Base-by-base conservation (phyloP, 1,139 yeast species). In the Entelexis sorbosivorans region DNA sequence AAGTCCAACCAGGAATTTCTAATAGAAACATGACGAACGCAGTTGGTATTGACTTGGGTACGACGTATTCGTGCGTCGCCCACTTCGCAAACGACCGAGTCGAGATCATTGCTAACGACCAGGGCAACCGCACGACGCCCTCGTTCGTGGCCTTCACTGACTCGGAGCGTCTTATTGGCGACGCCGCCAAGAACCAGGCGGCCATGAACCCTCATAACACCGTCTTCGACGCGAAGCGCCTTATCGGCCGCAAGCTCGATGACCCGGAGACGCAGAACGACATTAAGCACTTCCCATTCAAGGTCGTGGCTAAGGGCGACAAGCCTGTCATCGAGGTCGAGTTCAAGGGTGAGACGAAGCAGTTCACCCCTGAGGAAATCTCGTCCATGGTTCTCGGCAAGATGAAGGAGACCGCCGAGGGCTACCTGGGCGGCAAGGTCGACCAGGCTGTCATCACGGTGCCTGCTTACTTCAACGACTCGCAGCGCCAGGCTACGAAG, bases 81-180 rank as follows among this genome's bases (percentile, higher is more conserved):
- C 82, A 85, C 87, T 75, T 86, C 78, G 77, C 94, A 78, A 76
- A 84, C 80, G 77, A 83, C 59, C 72, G 91, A 73, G 82, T 78
- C 54, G 91, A 82, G 64, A 88, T 88, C 72, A 87, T 88, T 74
- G 95, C 96, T 73, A 88, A 88, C 79, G 96, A 88, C 75, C 96
- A 88, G 80, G 96, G 96, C 82, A 87, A 87, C 89, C 86, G 96
- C 78, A 93, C 86, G 69, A 88, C 96, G 67, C 96, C 96, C 69
- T 88, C 96, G 63, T 88, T 86, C 79, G 96, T 88, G 71, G 96
- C 96, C 64, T 88, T 88, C 87, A 86, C 94, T 68, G 82, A 84
- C 71, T 88, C 85, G 75, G 96, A 88, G 79, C 85, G 97, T 81
- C 81, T 89, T 70, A 87, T 89, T 69, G 97, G 97, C 79, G 96